Evolutionary conservation across 768 basidiomycete genomes (phyloP).

Genomic region (Russula sp.): DNA sequence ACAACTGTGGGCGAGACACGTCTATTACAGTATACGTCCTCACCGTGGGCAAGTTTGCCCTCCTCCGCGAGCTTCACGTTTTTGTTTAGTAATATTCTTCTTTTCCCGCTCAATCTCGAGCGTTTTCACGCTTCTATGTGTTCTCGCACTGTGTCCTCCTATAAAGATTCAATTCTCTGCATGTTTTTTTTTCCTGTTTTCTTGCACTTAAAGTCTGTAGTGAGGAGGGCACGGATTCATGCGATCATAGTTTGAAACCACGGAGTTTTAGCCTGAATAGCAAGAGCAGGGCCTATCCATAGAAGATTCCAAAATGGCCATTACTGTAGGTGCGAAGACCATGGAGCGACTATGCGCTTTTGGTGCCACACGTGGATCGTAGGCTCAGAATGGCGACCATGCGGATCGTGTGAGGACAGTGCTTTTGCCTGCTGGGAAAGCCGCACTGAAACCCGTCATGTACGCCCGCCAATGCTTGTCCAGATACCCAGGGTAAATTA

Average conservation of each 20-base stretch:
- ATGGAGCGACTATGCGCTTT: conserved; percentile 92
- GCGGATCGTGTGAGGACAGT: conserved; percentile 93
- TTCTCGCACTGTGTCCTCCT: conserved; percentile 82
- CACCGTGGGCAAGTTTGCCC: conserved; percentile 54
- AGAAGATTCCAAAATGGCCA: neutral
- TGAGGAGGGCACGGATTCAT: conserved; percentile 91
- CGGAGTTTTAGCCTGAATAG: neutral
- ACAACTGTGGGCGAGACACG: conserved; percentile 57
- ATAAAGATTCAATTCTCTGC: conserved; percentile 70
- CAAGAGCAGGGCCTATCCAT: neutral
- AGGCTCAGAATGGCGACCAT: conserved; percentile 35
- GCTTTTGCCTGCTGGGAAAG: conserved; percentile 59
- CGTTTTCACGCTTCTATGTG: conserved; percentile 75
- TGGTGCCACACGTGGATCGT: too few relatives aligned
- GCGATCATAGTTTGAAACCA: conserved; percentile 67
- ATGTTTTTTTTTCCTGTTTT: conserved; percentile 82
- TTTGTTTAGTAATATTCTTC: conserved; percentile 40
- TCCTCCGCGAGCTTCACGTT: conserved; percentile 82
- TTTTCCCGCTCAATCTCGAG: conserved; percentile 53
- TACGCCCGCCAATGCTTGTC: too few relatives aligned
- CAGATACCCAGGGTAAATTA: too few relatives aligned
- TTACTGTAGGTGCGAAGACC: too few relatives aligned
- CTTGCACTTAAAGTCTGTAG: conserved; percentile 72
- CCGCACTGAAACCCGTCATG: too few relatives aligned
- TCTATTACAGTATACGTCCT: conserved; percentile 46